These are phyloP conservation scores for Penicillium chermesinum DNA, from an alignment of 495 filamentous ascomycete species.

Conservation along the genomic window DNA sequence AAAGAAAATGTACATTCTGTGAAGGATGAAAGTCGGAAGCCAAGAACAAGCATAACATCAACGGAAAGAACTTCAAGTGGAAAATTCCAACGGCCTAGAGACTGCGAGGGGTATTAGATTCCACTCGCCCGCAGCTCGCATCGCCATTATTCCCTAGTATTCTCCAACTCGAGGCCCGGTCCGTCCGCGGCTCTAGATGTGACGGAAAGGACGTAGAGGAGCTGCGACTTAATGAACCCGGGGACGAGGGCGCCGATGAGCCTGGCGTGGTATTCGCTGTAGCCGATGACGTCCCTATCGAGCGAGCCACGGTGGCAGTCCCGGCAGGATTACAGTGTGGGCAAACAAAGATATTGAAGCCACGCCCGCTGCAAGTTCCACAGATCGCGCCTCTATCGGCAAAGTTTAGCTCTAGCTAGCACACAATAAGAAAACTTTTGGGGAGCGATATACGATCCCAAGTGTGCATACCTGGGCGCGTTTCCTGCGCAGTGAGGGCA, in stretches of 20 bases:
- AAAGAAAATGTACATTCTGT: slow-evolving; percentile 1
- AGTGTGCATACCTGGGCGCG: slow-evolving; percentile 31
- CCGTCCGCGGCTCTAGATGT: slow-evolving; percentile 11
- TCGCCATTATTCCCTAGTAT: slow-evolving; percentile 13
- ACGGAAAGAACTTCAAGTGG: neutral
- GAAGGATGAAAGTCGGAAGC: neutral
- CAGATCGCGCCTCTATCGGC: slow-evolving; percentile 28
- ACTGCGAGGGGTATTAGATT: slow-evolving; percentile 20
- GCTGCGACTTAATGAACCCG: slow-evolving; percentile 29
- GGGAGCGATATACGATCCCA: neutral
- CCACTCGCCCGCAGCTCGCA: slow-evolving; percentile 20
- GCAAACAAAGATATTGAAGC: slow-evolving; percentile 36
- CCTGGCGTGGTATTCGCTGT: slow-evolving; percentile 20
- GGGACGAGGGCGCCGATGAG: slow-evolving; percentile 24
- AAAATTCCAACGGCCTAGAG: slow-evolving; percentile 6
- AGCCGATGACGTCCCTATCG: slow-evolving; percentile 5
- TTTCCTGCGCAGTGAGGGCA: slow-evolving; percentile 38
- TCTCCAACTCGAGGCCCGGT: slow-evolving; percentile 12
- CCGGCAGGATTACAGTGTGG: slow-evolving; percentile 32
- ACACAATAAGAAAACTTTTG: neutral
- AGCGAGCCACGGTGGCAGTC: slow-evolving; percentile 10
- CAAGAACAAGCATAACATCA: neutral
- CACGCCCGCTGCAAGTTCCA: slow-evolving; percentile 29
- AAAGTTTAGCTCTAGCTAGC: neutral
- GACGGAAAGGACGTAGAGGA: slow-evolving; percentile 29